Base-by-base conservation (phyloP, 768 basidiomycete genomes). In the Coprinellus aureogranulatus region DNA sequence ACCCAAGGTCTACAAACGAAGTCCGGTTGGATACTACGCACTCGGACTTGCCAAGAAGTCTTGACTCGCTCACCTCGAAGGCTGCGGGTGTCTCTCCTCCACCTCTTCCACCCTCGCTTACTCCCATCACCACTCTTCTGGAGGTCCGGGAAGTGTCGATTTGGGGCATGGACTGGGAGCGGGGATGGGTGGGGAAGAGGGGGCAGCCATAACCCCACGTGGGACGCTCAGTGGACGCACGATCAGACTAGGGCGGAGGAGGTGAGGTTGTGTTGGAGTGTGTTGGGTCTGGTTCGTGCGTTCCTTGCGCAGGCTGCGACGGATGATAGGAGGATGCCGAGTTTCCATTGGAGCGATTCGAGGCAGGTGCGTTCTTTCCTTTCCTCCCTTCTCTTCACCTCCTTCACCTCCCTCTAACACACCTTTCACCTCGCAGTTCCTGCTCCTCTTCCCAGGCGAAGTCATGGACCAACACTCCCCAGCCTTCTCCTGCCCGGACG, bases 361-460 rank as follows among this genome's bases (percentile, higher is more conserved):
- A 72, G 81, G 1, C 89, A 88, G 65, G 90, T 91, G 62, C 62
- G 64, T 65, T 16, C n/a, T n/a, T n/a, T n/a, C n/a, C n/a, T n/a
- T n/a, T n/a, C n/a, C n/a, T n/a, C n/a, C n/a, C n/a, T n/a, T n/a
- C n/a, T n/a, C n/a, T n/a, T n/a, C n/a, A n/a, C n/a, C n/a, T n/a
- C n/a, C n/a, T n/a, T n/a, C n/a, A n/a, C n/a, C n/a, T n/a, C n/a
- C n/a, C n/a, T 46, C 26, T 26, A 26, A 45, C 56, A 54, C 25
- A 40, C 14, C 8, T 61, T 30, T 59, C 53, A n/a, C 16, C 53
- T 47, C 64, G 64, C 61, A 92, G 84, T 89, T 80, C 60, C 75
- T 73, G 2, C 68, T 90, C 9, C 73, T 90, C 41, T 92, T 92
- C 69, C 90, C 90, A 1, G 89, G 88, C 1, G 90, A 92, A 69